Percentiles rank a stretch among this genome's conserved stretches.
phyloP scores from a whole-genome alignment of 805 yeast species.

The Saccharomycopsis fodiens region DNA sequence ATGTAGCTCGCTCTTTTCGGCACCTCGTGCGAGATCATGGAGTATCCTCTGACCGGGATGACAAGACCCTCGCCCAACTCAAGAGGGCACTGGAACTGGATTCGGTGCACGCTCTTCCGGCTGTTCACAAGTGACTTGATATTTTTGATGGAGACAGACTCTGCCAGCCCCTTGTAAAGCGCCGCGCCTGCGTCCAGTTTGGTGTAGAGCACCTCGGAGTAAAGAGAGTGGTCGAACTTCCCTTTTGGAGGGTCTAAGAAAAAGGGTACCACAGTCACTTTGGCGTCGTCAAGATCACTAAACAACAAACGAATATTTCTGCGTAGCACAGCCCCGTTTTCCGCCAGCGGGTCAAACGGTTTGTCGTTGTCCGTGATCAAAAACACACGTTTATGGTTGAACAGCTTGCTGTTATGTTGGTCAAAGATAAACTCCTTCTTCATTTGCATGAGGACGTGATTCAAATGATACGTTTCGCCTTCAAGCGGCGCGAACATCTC shows the following conservation, averaged over 20 bases:
- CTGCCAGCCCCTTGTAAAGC: not conserved
- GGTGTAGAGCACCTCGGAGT: slow-evolving; percentile 42
- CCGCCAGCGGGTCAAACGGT: slow-evolving; percentile 39
- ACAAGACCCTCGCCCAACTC: slow-evolving; percentile 46
- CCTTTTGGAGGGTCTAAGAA: slow-evolving; percentile 36
- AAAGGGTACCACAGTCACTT: slow-evolving; percentile 54
- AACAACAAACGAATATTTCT: slow-evolving; percentile 48
- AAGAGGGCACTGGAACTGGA: slow-evolving; percentile 55
- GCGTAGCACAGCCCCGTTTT: slow-evolving; percentile 30
- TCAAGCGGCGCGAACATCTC: slow-evolving; percentile 27
- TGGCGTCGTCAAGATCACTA: slow-evolving; percentile 49
- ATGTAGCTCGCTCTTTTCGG: slow-evolving; percentile 43
- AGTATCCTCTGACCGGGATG: slow-evolving; percentile 66
- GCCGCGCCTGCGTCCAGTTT: slow-evolving; percentile 24
- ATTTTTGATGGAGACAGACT: slow-evolving; percentile 34
- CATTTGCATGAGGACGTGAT: slow-evolving; percentile 40
- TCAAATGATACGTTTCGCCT: slow-evolving; percentile 24
- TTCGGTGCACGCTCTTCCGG: slow-evolving; percentile 54
- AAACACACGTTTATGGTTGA: slow-evolving; percentile 52
- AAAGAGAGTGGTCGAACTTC: slow-evolving; percentile 40
- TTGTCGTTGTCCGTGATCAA: slow-evolving; percentile 69
- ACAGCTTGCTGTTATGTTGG: slow-evolving; percentile 34
- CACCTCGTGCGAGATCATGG: slow-evolving; percentile 50
- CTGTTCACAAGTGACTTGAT: slow-evolving; percentile 44
- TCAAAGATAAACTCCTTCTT: slow-evolving; percentile 46